Evolutionary conservation across 768 basidiomycete species (phyloP), one percentile per base, ranked within the genome.

Genomic region (Pisolithus orientalis): DNA sequence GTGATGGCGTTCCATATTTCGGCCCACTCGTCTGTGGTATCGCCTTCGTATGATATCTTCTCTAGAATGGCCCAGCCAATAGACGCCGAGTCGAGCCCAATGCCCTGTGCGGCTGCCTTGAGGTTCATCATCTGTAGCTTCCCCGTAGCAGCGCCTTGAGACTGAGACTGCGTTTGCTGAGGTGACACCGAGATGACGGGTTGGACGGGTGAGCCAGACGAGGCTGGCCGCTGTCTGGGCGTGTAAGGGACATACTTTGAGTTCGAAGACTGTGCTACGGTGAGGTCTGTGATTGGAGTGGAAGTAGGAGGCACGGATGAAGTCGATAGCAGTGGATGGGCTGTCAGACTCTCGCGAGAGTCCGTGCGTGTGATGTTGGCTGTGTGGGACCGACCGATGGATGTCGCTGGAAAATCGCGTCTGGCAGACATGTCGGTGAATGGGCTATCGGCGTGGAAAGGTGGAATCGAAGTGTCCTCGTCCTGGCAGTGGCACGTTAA

Each of bases 51-150:
- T 1, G 82, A 76, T 32, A 92, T 70, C 59, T 79, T 82, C 67
- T 93, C 89, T 44, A 92, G 69, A 4, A 94, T 85, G 6, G 79
- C 80, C 85, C 86, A 88, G 0, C 91, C 91, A 4, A 86, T 63
- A 32, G 80, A 83, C 24, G 73, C 75, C 1, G 73, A 69, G 55
- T 84, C 83, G 29, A 93, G 62, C 2, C 87, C 88, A 10, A 88
- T 71, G 45, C 68, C 70, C 67, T 90, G 88, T 13, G 81, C 81
- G 3, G 82, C 83, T 0, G 85, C 79, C 67, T 84, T 91, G 59
- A 91, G 72, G 60, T 82, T 83, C 72, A 85, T 82, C 14, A 84
- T 65, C 65, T 89, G 86, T 2, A 87, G 69, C 62, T 83, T 86
- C 56, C 74, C 80, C 9, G 85, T 79, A 6, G 84, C 86, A 65